These are phyloP conservation scores for Cadophora luteo-olivacea DNA, from an alignment of 2,329 filamentous ascomycete genomes.

Conservation along the genomic window DNA sequence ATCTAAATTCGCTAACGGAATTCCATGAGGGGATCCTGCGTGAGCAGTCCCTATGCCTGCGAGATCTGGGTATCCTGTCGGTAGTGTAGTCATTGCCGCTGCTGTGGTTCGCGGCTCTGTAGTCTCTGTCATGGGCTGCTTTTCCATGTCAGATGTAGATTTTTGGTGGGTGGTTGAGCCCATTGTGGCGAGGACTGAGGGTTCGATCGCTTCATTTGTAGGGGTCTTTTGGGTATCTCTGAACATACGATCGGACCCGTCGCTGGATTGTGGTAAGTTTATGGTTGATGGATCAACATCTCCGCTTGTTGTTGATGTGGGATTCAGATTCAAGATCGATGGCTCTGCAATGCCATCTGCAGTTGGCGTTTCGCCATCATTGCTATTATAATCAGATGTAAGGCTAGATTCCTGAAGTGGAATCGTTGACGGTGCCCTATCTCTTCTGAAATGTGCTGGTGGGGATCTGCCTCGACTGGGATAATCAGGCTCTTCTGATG, in stretches of 20 bases:
- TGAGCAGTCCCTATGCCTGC: slow-evolving; percentile 21
- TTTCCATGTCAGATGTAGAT: slow-evolving; percentile 27
- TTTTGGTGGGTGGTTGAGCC: slow-evolving; percentile 15
- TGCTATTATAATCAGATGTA: slow-evolving; percentile 29
- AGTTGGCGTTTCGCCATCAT: slow-evolving; percentile 16
- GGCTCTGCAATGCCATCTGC: slow-evolving; percentile 18
- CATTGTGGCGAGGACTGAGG: slow-evolving; percentile 13
- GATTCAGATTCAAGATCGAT: not conserved
- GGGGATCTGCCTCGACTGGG: slow-evolving; percentile 43
- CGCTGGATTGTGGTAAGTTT: slow-evolving; percentile 4
- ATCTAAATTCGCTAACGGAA: slow-evolving; percentile 21
- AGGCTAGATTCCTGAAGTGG: slow-evolving; percentile 29
- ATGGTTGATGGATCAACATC: not conserved
- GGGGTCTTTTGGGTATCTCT: not conserved
- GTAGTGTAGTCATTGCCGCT: slow-evolving; percentile 30
- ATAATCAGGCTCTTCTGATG: slow-evolving; percentile 37
- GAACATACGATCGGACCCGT: not conserved
- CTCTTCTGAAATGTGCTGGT: slow-evolving; percentile 31
- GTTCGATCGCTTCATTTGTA: slow-evolving; percentile 17
- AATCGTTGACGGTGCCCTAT: slow-evolving; percentile 20
- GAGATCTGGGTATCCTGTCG: slow-evolving; percentile 28
- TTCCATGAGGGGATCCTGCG: not conserved
- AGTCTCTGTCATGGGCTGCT: slow-evolving; percentile 29
- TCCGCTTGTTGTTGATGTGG: not conserved
- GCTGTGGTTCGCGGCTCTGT: slow-evolving; percentile 36